phyloP scores from a whole-genome alignment of 768 basidiomycete species.

The Amanita polypyramis region DNA sequence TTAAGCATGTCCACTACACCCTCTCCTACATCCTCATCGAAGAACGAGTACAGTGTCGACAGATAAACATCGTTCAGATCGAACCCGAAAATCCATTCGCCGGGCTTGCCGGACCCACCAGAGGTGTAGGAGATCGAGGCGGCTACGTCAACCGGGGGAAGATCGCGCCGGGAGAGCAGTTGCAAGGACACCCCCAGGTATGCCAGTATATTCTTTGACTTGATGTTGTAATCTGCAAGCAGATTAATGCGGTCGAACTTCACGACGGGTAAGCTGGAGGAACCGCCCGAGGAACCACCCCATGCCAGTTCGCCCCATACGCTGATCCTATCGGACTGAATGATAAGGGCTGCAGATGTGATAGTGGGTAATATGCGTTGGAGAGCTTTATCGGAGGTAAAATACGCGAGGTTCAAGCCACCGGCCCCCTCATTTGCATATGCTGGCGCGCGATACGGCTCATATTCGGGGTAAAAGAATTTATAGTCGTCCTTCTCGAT shows the following conservation, averaged over 20 bases:
- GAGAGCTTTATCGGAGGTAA: neutral
- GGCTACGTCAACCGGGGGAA: too few relatives aligned
- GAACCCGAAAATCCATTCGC: too few relatives aligned
- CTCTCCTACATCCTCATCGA: too few relatives aligned
- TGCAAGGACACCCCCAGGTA: neutral
- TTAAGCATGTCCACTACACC: too few relatives aligned
- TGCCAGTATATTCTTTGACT: neutral
- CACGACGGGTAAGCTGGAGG: neutral
- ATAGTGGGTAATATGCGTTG: neutral
- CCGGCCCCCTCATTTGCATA: neutral
- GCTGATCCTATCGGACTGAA: neutral
- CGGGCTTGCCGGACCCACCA: neutral
- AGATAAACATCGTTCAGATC: too few relatives aligned
- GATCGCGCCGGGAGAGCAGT: too few relatives aligned
- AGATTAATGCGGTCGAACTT: neutral
- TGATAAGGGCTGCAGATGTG: neutral
- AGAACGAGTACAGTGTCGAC: too few relatives aligned
- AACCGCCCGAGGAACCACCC: neutral
- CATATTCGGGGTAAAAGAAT: neutral
- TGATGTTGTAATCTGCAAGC: neutral
- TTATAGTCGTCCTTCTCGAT: neutral
- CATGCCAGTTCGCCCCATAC: neutral
- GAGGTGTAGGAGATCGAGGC: neutral
- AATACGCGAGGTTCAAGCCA: neutral
- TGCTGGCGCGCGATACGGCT: neutral